Evolutionary conservation across 1,284 basidiomycete species (phyloP), one percentile per base, ranked within the genome.

Genomic region (Naganishia liquefaciens): DNA sequence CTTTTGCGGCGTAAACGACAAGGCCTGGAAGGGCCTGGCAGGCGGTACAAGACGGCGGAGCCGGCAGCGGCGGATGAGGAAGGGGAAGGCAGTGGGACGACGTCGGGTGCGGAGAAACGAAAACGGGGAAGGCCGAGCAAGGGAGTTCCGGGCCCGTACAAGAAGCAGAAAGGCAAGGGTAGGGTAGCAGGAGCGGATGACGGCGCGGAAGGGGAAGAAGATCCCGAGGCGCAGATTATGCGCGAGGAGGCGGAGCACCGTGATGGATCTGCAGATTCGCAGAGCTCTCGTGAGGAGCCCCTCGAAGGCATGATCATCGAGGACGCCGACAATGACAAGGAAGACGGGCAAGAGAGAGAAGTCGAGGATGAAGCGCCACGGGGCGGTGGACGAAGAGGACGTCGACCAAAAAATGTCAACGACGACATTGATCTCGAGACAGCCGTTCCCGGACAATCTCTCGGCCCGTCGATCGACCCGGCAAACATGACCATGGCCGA

Each of bases 401-500:
- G 54, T 17, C 40, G 49, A 28, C 30, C 49, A 40, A 60, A 58
- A 19, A 51, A 21, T 11, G 23, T 37, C 37, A 65, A 65, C 23
- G 64, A 65, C 25, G 64, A 57, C 27, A 47, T 65, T 17, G 57
- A 65, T 33, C 50, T 60, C 23, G 64, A 65, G 11, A 27, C 28
- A 4, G 51, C 58, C 30, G 44, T 54, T 17, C 28, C 64, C 1
- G 64, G 64, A 13, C 50, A 65, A 61, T 58, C 57, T 28, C 30
- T 65, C 23, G 64, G 64, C 54, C 64, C 64, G 2, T 44, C 57
- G 9, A 65, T 65, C 47, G 58, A 65, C 43, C 44, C 55, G 37
- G 49, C 28, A 33, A 46, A 23, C 21, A 52, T 61, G 64, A 65
- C 64, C 33, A 65, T 65, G 64, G 64, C 57, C 0, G 64, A 65